Evolutionary conservation across 768 basidiomycete species (phyloP).

Genomic region (Pulveroboletus sp.): DNA sequence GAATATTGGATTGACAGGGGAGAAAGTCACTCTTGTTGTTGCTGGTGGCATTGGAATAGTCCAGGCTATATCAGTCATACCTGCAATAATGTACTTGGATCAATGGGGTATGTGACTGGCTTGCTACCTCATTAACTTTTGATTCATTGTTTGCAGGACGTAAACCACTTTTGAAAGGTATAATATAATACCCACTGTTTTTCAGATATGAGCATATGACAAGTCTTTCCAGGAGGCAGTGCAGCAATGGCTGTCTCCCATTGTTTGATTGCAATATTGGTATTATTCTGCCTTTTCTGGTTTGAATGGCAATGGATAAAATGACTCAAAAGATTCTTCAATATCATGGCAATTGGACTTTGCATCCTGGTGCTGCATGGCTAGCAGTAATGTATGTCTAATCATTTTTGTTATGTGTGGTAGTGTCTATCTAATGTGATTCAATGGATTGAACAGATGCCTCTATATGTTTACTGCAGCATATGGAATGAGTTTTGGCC

Average conservation of each 20-base stretch:
- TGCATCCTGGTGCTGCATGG: conserved; percentile 60
- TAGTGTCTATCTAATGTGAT: background rate
- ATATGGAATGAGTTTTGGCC: conserved; percentile 75
- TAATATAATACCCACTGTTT: background rate
- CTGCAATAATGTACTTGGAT: conserved; percentile 70
- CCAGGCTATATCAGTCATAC: conserved; percentile 72
- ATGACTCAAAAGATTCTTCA: conserved; percentile 37
- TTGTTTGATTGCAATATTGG: conserved; percentile 59
- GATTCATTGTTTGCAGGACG: conserved; percentile 42
- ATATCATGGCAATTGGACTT: conserved; percentile 55
- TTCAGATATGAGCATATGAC: background rate
- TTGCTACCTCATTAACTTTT: background rate
- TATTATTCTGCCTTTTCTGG: conserved; percentile 24
- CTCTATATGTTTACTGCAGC: conserved; percentile 74
- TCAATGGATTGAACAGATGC: conserved; percentile 35
- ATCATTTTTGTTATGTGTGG: background rate
- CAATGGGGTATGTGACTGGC: conserved; percentile 43
- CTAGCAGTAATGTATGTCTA: conserved; percentile 56
- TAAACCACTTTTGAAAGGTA: conserved; percentile 57
- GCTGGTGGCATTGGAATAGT: conserved; percentile 77
- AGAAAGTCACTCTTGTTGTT: conserved; percentile 58
- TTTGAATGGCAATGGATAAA: background rate
- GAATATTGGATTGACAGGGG: conserved; percentile 59
- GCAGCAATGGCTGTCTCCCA: conserved; percentile 62
- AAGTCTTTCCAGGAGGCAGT: conserved; percentile 45